Percentiles rank a stretch among this genome's conserved stretches.
phyloP scores from a whole-genome alignment of 2,329 filamentous ascomycete genomes.

The Periconia macrospinosa region DNA sequence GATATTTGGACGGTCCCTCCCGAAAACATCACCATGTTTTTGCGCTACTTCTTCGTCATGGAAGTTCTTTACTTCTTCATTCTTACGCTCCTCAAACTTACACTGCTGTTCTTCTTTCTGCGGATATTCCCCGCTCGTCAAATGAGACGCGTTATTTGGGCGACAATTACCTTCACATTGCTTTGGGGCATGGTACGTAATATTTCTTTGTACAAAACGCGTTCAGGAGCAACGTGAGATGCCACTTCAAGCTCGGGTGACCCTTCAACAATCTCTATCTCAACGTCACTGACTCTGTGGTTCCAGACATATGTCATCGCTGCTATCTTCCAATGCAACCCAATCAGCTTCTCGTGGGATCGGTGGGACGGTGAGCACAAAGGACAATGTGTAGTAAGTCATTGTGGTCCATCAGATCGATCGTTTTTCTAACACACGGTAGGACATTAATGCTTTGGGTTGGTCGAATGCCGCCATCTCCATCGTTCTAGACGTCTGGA shows the following conservation, averaged over 20 bases:
- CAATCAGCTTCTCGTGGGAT: slow-evolving; percentile 31
- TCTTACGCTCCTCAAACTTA: slow-evolving; percentile 24
- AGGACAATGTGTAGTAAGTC: slow-evolving; percentile 27
- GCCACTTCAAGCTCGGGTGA: too few species aligned
- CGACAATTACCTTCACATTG: slow-evolving; percentile 18
- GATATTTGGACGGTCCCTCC: slow-evolving; percentile 54
- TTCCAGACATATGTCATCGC: slow-evolving; percentile 3
- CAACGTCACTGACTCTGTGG: neutral
- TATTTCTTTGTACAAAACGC: too few species aligned
- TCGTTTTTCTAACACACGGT: too few species aligned
- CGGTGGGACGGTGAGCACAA: slow-evolving; percentile 23
- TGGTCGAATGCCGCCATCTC: slow-evolving; percentile 34
- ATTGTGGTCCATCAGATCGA: too few species aligned
- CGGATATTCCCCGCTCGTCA: slow-evolving; percentile 25
- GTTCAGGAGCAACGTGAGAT: too few species aligned
- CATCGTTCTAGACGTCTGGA: slow-evolving; percentile 27
- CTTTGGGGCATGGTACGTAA: slow-evolving; percentile 19
- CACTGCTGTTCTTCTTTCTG: slow-evolving; percentile 25
- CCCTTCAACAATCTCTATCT: too few species aligned
- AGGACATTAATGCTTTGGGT: slow-evolving; percentile 29
- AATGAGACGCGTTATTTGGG: slow-evolving; percentile 8
- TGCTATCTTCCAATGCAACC: slow-evolving; percentile 31
- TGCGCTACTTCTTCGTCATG: slow-evolving; percentile 30
- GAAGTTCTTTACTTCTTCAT: slow-evolving; percentile 32
- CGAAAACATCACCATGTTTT: slow-evolving; percentile 47